phyloP scores from a whole-genome alignment of 805 yeast species.

The Yarrowia phangngaensis region DNA sequence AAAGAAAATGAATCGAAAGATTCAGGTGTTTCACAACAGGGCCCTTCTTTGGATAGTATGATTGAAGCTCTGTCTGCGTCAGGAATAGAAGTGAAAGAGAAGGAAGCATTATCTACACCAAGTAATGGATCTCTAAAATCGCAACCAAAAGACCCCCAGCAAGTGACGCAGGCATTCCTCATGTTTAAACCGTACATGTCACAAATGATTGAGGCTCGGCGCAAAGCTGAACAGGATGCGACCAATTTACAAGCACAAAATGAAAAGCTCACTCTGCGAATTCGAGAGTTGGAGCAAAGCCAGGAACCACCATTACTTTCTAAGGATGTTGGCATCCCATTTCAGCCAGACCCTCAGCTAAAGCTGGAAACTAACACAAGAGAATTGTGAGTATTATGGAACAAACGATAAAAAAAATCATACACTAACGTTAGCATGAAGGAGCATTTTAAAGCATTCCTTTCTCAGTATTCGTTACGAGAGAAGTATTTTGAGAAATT shows the following conservation, averaged over 20 bases:
- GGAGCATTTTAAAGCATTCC: slow-evolving; percentile 14
- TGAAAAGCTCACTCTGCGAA: background rate
- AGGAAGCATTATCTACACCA: background rate
- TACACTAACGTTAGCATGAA: slow-evolving; percentile 22
- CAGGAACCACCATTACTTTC: slow-evolving; percentile 2
- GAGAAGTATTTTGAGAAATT: slow-evolving; percentile 9
- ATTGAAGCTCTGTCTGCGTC: slow-evolving; percentile 20
- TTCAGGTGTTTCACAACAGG: background rate
- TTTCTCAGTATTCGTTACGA: slow-evolving; percentile 7
- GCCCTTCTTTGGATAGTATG: slow-evolving; percentile 22
- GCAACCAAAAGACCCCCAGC: slow-evolving; percentile 20
- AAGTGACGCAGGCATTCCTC: slow-evolving; percentile 20
- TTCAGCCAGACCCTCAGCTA: slow-evolving; percentile 1
- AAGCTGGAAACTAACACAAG: slow-evolving; percentile 2
- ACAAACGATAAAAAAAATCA: background rate
- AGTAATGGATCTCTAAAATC: slow-evolving; percentile 1
- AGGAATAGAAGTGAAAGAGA: slow-evolving; percentile 10
- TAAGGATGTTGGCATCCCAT: background rate
- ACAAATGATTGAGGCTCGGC: slow-evolving; percentile 22
- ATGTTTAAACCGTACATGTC: slow-evolving; percentile 27
- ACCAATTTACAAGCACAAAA: background rate
- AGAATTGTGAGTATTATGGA: slow-evolving; percentile 9
- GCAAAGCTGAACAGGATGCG: slow-evolving; percentile 6
- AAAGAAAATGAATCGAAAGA: background rate
- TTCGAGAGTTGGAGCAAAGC: background rate